Percentiles rank a stretch among this genome's conserved stretches.
phyloP scores from a whole-genome alignment of 139 green algal genomes.

The Coelastrella sp. region DNA sequence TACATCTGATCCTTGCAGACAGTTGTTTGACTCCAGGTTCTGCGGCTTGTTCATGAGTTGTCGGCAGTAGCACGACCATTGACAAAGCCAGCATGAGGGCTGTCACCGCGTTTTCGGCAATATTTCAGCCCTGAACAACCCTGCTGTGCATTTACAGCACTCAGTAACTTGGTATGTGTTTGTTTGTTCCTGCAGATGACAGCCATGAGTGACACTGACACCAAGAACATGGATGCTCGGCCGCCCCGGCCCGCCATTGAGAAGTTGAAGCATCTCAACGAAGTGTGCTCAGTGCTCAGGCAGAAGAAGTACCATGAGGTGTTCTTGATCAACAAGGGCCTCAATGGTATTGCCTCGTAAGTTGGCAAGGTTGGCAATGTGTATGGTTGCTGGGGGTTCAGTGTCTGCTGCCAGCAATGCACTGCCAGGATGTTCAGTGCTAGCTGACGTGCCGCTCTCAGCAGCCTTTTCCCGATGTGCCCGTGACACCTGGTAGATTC shows the following conservation, averaged over 20 bases:
- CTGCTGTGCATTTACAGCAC: background rate
- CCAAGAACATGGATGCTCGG: background rate
- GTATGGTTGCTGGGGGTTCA: background rate
- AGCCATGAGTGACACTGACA: constrained; percentile 9
- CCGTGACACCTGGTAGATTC: too few relatives aligned
- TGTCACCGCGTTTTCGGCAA: too few relatives aligned
- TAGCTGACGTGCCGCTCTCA: too few relatives aligned
- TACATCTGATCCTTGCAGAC: too few relatives aligned
- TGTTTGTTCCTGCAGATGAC: background rate
- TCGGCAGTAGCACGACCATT: too few relatives aligned
- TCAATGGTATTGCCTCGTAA: constrained; percentile 8
- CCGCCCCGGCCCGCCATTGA: background rate
- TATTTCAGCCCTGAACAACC: too few relatives aligned
- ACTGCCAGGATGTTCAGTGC: too few relatives aligned
- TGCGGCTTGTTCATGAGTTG: too few relatives aligned
- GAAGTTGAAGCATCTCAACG: constrained; percentile 32
- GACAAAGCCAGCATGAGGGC: too few relatives aligned
- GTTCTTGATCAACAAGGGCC: background rate
- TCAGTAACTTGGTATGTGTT: background rate
- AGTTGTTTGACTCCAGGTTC: too few relatives aligned
- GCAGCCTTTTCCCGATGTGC: too few relatives aligned
- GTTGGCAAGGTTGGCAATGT: background rate
- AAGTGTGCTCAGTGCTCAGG: constrained; percentile 14
- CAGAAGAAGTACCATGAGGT: constrained; percentile 44
- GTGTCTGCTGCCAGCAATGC: background rate